Conservation (phyloP, 306 rosid species). For the Gastrolobium bilobum region DNA sequence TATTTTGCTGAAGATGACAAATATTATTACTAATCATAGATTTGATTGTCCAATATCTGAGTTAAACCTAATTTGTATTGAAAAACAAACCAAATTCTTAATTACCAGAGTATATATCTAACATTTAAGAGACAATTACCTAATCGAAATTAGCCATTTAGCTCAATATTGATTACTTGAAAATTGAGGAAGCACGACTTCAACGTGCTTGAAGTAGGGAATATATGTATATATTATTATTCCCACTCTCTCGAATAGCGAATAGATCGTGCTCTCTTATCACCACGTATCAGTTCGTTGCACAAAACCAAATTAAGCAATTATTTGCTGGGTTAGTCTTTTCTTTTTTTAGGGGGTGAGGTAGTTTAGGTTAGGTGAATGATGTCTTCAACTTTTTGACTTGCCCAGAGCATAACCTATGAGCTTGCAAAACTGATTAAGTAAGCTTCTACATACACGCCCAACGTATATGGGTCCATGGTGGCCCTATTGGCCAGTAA, state of each 20-base stretch:
- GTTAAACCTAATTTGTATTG: background rate
- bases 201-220: background rate
- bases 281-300: slow-evolving; percentile 10
- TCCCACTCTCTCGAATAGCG: background rate
- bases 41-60: background rate
- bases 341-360: background rate
- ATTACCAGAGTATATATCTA: background rate
- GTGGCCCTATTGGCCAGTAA: background rate
- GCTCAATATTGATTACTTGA: background rate
- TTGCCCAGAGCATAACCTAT: background rate
- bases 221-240: background rate
- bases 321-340: background rate
- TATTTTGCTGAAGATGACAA: background rate
- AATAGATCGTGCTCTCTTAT: background rate
- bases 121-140: background rate
- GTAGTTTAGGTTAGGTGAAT: slow-evolving; percentile 39
- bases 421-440: background rate
- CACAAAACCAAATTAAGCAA: background rate
- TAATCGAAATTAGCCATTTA: background rate
- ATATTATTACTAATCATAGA: background rate
- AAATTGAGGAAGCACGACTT: slow-evolving; percentile 11
- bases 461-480: background rate
- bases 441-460: background rate
- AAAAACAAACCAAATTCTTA: background rate
- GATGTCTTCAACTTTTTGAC: slow-evolving; percentile 29